These are phyloP conservation scores for Fraxinus sp. DNA, from an alignment of 305 asterid genomes.

Conservation along the genomic window DNA sequence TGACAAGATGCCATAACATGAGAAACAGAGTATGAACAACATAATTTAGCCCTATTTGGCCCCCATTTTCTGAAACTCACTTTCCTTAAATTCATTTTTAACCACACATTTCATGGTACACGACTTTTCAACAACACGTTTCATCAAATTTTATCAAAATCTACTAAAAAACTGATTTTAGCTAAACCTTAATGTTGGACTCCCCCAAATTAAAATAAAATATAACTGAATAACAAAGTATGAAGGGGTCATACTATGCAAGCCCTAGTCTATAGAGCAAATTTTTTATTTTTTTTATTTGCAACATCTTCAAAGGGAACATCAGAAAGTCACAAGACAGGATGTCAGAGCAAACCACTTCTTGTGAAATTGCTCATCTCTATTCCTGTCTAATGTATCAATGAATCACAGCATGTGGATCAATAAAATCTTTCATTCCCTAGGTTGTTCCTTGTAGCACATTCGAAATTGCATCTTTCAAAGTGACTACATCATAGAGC, in stretches of 20 bases:
- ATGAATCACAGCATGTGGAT: not conserved
- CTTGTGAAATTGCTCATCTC: not conserved
- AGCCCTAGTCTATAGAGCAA: not conserved
- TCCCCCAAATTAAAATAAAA: not conserved
- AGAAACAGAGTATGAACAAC: not conserved
- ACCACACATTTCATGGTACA: not conserved
- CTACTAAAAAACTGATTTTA: not conserved
- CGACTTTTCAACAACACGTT: not conserved
- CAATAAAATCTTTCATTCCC: not conserved
- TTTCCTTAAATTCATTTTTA: not conserved
- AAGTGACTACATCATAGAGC: not conserved
- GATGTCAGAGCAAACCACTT: not conserved
- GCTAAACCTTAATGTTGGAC: not conserved
- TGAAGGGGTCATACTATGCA: not conserved
- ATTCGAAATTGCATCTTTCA: not conserved
- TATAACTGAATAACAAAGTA: not conserved
- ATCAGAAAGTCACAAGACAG: not conserved
- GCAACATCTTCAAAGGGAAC: not conserved
- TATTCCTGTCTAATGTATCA: not conserved
- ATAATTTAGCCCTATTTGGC: not conserved
- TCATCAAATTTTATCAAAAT: not conserved
- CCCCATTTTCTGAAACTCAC: not conserved
- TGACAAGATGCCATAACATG: not conserved
- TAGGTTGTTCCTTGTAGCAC: not conserved
- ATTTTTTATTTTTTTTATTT: not conserved